These are phyloP conservation scores for Bryum argenteum DNA, from an alignment of 225 moss, liverwort and hornwort genomes.

Conservation along the genomic window DNA sequence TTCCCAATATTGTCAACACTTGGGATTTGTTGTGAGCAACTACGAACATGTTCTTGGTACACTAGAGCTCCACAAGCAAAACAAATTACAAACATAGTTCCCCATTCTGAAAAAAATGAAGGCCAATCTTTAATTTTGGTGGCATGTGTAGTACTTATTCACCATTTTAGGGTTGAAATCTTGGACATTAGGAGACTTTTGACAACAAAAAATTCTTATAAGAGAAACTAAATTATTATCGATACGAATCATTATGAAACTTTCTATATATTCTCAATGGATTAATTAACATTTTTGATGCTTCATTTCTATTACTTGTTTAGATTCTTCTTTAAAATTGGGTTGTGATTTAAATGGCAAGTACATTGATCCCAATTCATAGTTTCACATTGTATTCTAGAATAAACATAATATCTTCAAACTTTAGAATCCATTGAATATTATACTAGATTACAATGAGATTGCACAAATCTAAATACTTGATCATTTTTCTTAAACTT, in stretches of 20 bases:
- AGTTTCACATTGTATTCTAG: too few relatives aligned
- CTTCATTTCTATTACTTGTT: background rate
- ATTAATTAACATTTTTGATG: conserved; percentile 19
- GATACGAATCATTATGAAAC: background rate
- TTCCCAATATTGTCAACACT: background rate
- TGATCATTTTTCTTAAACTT: background rate
- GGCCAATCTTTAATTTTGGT: conserved; percentile 26
- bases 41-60: conserved; percentile 32
- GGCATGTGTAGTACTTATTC: background rate
- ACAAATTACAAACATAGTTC: conserved; percentile 36
- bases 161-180: conserved; percentile 30
- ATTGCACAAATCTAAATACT: too few relatives aligned
- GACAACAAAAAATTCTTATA: background rate
- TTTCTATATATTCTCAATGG: background rate
- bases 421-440: background rate
- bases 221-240: background rate
- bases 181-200: background rate
- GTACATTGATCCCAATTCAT: rapidly evolving
- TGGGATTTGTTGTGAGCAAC: conserved; percentile 3
- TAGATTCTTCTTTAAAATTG: rapidly evolving
- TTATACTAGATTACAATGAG: background rate
- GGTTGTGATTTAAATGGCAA: background rate
- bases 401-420: too few relatives aligned
- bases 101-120: conserved; percentile 36
- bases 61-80: conserved; percentile 38